Conservation (phyloP, 2,329 filamentous ascomycete genomes). For the Venturia aucupariae region DNA sequence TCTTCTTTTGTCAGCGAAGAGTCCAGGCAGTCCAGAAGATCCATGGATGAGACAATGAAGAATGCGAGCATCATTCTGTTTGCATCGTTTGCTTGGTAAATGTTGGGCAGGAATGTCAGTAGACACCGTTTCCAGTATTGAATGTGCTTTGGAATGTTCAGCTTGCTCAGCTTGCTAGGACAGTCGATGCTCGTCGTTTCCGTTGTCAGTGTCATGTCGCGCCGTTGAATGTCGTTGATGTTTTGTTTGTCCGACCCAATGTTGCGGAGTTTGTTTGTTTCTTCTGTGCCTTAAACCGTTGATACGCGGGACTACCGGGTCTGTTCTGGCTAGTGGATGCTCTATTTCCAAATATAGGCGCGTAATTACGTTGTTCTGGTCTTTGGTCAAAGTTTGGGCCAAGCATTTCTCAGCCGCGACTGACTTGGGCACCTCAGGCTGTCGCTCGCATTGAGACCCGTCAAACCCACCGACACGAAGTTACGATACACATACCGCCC, state of each 20-base stretch:
- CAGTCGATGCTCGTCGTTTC: not conserved
- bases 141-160: conserved; percentile 49
- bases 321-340: not conserved
- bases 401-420: not conserved
- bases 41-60: conserved; percentile 79
- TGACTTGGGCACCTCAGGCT: not conserved
- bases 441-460: not conserved
- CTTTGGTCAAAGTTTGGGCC: not conserved
- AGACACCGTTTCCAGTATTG: conserved; percentile 91
- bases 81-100: conserved; percentile 83
- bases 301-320: not conserved
- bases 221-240: not conserved
- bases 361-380: not conserved
- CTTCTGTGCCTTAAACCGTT: not conserved
- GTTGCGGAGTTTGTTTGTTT: not conserved
- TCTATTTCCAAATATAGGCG: not conserved
- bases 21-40: conserved; percentile 61
- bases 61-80: conserved; percentile 82
- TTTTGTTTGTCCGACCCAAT: not conserved
- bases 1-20: conserved; percentile 45
- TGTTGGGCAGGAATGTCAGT: conserved; percentile 66
- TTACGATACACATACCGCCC: not conserved
- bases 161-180: conserved; percentile 20
- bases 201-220: not conserved
- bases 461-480: not conserved